phyloP scores from a whole-genome alignment of 148 eudicot species.

The Hydrangea macrophylla region DNA sequence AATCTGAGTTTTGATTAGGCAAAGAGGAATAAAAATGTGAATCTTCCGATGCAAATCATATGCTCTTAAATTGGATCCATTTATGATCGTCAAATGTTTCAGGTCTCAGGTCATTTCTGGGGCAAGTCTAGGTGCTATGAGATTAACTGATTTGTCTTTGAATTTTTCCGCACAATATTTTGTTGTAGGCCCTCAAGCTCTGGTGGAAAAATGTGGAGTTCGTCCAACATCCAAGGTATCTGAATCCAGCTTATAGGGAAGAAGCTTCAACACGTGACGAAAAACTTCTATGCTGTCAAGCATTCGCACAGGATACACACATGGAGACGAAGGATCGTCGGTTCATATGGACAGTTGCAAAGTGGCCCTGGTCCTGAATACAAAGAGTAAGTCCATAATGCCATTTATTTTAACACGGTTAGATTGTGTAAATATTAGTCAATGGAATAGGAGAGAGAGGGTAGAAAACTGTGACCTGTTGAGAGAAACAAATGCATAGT shows the following conservation, averaged over 20 bases:
- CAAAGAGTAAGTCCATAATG: slow-evolving; percentile 15
- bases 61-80: background rate
- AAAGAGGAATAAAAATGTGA: background rate
- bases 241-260: slow-evolving; percentile 53
- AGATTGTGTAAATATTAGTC: too few relatives aligned
- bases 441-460: too few relatives aligned
- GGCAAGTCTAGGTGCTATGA: background rate
- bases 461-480: too few relatives aligned
- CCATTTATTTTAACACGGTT: background rate
- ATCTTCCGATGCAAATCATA: background rate
- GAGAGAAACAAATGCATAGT: too few relatives aligned
- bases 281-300: slow-evolving; percentile 35
- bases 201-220: slow-evolving; percentile 88
- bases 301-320: slow-evolving; percentile 14
- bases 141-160: background rate
- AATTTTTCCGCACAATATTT: background rate
- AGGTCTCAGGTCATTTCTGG: background rate
- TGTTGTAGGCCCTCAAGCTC: slow-evolving; percentile 74
- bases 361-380: slow-evolving; percentile 86
- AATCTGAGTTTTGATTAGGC: background rate
- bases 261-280: slow-evolving; percentile 58
- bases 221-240: slow-evolving; percentile 83
- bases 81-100: too few relatives aligned
- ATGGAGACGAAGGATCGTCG: slow-evolving; percentile 21
- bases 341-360: slow-evolving; percentile 82